phyloP scores from a whole-genome alignment of 164 flowering plant genomes.

The Brasenia schreberi region DNA sequence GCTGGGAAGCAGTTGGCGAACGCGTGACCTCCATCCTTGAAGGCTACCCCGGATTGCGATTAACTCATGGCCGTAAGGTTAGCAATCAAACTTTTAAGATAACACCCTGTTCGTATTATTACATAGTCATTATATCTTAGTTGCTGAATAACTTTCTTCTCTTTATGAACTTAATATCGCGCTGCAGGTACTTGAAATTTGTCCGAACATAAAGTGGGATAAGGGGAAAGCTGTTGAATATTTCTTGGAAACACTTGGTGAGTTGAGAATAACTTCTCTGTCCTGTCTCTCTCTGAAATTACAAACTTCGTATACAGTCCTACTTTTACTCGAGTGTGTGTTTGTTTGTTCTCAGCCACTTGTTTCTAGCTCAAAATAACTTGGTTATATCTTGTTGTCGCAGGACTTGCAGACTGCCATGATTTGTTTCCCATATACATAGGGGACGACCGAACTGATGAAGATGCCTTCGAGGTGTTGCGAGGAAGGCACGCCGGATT shows the following conservation, averaged over 20 bases:
- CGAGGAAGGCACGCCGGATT: constrained; percentile 52
- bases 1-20: constrained; percentile 63
- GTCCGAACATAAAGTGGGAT: constrained; percentile 88
- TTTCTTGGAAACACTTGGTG: constrained; percentile 85
- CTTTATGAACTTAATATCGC: not conserved
- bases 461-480: constrained; percentile 36
- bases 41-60: constrained; percentile 52
- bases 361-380: too few species aligned
- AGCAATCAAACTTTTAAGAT: not conserved
- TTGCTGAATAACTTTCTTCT: not conserved
- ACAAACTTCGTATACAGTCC: not conserved
- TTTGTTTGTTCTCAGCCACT: not conserved
- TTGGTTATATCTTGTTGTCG: constrained; percentile 1
- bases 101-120: not conserved
- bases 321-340: not conserved
- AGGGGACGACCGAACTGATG: constrained; percentile 84
- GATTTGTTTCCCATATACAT: constrained; percentile 72
- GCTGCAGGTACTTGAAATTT: constrained; percentile 85
- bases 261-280: not conserved
- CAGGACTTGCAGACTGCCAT: constrained; percentile 44
- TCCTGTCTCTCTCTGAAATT: not conserved
- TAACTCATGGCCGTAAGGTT: constrained; percentile 78
- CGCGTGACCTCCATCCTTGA: constrained; percentile 46
- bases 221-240: constrained; percentile 97
- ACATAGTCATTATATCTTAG: too few species aligned